Percentiles rank a stretch among this genome's conserved stretches.
Conservation (phyloP, 768 basidiomycete species). For the Podaxis sp. region DNA sequence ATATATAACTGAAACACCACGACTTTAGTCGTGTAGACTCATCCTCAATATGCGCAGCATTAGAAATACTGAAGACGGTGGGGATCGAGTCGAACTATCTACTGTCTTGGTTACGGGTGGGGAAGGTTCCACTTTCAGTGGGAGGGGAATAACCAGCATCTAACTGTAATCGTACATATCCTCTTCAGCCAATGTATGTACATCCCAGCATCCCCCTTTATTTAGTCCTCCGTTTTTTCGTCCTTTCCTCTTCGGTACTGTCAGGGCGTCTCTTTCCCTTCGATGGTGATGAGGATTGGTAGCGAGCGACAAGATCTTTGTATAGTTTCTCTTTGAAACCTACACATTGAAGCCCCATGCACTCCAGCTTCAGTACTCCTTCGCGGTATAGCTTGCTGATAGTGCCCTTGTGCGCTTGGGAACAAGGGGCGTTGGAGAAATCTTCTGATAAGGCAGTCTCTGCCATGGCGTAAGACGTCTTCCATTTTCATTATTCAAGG, state of each 20-base stretch:
- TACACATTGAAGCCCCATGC: not conserved
- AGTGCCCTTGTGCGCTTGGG: not conserved
- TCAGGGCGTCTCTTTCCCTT: not conserved
- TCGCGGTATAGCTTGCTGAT: conserved; percentile 3
- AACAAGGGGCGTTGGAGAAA: not conserved
- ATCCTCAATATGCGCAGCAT: not conserved
- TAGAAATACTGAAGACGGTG: not conserved
- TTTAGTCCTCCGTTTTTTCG: not conserved
- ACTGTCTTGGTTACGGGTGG: not conserved
- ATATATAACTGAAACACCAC: not conserved
- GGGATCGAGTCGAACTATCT: not conserved
- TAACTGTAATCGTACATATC: not conserved
- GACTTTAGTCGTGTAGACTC: not conserved
- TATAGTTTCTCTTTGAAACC: not conserved
- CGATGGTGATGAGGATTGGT: not conserved
- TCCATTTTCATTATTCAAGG: not conserved
- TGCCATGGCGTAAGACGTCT: not conserved
- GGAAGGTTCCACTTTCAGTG: not conserved
- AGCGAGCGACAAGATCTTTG: not conserved
- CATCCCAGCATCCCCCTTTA: not conserved
- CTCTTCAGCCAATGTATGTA: not conserved
- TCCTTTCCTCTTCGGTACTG: not conserved
- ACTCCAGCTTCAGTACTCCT: not conserved
- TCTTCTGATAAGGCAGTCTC: not conserved
- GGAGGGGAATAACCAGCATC: not conserved